Conservation (phyloP, 257 asterid species). For the Solanum virginianum region DNA sequence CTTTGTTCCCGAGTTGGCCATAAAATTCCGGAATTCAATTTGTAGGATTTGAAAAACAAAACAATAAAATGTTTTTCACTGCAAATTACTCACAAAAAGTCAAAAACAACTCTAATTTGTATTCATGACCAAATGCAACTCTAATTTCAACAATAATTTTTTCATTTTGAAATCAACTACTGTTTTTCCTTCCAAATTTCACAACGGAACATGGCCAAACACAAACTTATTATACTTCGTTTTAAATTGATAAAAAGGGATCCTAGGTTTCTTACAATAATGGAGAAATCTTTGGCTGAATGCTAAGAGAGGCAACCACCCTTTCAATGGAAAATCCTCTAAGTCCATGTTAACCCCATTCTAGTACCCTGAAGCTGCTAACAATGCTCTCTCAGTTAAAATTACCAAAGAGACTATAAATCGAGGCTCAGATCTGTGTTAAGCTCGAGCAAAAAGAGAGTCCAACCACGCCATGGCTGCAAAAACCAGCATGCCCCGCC, state of each 20-base stretch:
- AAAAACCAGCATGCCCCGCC: neutral
- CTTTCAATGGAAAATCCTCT: slow-evolving; percentile 8
- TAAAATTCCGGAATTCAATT: neutral
- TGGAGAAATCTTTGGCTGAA: slow-evolving; percentile 6
- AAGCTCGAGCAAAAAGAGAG: neutral
- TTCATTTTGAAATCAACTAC: neutral
- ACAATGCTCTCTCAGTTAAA: neutral
- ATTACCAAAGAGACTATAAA: neutral
- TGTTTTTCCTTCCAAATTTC: neutral
- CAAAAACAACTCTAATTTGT: neutral
- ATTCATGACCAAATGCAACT: neutral
- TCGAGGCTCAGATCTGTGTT: neutral
- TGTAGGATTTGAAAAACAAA: neutral
- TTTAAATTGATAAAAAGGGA: neutral
- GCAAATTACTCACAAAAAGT: neutral
- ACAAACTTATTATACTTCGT: neutral
- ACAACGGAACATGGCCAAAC: neutral
- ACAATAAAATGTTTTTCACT: neutral
- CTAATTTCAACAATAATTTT: neutral
- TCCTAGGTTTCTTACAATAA: neutral
- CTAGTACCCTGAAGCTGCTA: neutral
- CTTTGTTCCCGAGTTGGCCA: neutral
- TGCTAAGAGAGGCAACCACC: slow-evolving; percentile 47
- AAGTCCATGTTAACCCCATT: neutral
- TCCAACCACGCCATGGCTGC: slow-evolving; percentile 8